Base-by-base conservation (phyloP, 345 rosid species). In the Noccaea bulbosa region DNA sequence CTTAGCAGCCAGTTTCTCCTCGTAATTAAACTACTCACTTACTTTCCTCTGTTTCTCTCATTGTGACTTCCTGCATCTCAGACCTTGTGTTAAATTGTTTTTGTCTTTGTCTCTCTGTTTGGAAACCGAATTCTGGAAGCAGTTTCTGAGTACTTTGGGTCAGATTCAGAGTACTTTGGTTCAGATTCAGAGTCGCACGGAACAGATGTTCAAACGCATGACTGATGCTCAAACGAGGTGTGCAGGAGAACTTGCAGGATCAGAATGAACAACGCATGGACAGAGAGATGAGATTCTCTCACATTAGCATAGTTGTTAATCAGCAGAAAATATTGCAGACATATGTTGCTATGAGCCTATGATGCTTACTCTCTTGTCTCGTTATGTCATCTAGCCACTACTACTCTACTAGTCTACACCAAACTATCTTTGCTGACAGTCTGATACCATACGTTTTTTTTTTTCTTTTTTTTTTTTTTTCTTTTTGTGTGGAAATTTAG, bases 91-190 rank as follows among this genome's bases (percentile, higher is more conserved):
- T 7, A 11, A 5, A 32, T 8, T 64, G 5, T 11, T 7, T 27
- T 54, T 43, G 34, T 43, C 6, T 34, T 64, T 43, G 35, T 37
- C 22, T 67, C 22, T 54, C 62, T 67, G 22, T 43, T 32, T 67
- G 17, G 63, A 4, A 11, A 9, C 6, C 2, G 8, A 24, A 3
- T 8, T 17, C 8, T 8, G 49, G 55, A 15, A 68, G 64, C 14
- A 56, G 45, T 8, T 46, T 9, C 57, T 56, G 7, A 34, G 7
- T 5, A 6, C 3, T 8, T 8, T 57, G 65, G 3, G 8, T 4
- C 14, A 11, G 20, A 20, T 68, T 11, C 24, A 17, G 63, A 35
- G 39, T 62, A 62, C 8, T 35, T 5, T 7, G 9, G 38, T 0
- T 35, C 38, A 35, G 8, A 35, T 35, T 35, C 7, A 35, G 38